Percentiles rank a stretch among this genome's conserved stretches.
Evolutionary conservation across 176 grass and related monocot species (phyloP).

Genomic region (Carex kokanica): DNA sequence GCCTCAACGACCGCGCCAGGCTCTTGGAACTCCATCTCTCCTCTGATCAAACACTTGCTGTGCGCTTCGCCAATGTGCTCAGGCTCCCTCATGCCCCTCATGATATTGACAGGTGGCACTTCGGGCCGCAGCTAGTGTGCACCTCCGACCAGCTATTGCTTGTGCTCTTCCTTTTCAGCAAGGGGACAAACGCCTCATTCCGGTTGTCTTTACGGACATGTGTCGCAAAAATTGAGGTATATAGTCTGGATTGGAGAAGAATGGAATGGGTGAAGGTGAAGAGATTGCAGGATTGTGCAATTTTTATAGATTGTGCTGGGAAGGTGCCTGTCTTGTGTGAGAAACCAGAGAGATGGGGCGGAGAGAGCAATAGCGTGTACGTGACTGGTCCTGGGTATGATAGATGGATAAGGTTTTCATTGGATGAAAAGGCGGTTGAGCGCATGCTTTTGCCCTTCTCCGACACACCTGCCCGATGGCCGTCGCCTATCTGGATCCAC

Average conservation of each 20-base stretch:
- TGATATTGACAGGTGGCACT: constrained; percentile 14
- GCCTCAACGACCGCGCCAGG: constrained; percentile 8
- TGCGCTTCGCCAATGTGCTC: background rate
- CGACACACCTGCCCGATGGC: background rate
- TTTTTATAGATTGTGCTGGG: constrained; percentile 27
- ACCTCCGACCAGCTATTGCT: constrained; percentile 5
- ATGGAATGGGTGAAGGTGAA: constrained; percentile 29
- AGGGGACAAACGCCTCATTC: too few species aligned
- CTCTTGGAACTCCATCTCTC: constrained; percentile 24
- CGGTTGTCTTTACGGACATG: background rate
- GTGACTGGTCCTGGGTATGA: background rate
- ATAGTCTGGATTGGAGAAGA: constrained; percentile 16
- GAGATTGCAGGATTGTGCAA: constrained; percentile 11
- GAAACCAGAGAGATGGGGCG: constrained; percentile 25
- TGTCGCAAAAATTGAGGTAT: background rate
- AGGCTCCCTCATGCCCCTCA: background rate
- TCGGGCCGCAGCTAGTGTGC: constrained; percentile 26
- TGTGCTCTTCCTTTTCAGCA: background rate
- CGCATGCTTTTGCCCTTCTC: background rate
- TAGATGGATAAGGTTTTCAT: constrained; percentile 6
- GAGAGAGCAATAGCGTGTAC: constrained; percentile 20
- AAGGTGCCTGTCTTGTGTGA: constrained; percentile 18
- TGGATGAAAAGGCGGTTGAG: background rate
- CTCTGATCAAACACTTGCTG: background rate
- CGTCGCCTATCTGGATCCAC: constrained; percentile 29